Evolutionary conservation across 2,329 filamentous ascomycete genomes (phyloP), one percentile per base, ranked within the genome.

Genomic region (Zarea fungicola): DNA sequence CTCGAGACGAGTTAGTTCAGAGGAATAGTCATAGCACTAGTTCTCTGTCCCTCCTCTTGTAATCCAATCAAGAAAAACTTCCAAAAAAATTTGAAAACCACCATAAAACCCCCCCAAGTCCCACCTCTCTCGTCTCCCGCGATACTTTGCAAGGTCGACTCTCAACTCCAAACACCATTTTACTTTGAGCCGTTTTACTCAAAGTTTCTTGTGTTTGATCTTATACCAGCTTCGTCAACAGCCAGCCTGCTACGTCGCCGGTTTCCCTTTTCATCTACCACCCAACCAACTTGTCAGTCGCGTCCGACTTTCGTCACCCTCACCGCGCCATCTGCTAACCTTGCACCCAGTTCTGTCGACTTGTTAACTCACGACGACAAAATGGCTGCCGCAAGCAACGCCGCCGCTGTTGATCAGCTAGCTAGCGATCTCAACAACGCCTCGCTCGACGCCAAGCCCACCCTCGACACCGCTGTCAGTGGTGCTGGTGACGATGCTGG

Each of bases 401-500:
- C 74, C 63, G 72, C 73, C 70, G 79, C 80, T 81, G 81, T 85
- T 76, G 85, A 87, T 62, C 87, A 89, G 84, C 86, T 90, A 71
- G 81, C 84, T 74, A 76, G 81, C 72, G 87, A 93, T 66, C 84
- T 86, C 63, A 75, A 78, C 71, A 88, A 84, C 73, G 73, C 84
- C 65, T 78, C 80, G 68, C 76, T 89, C 67, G 83, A 87, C 65
- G 79, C 78, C 67, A 78, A 80, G 57, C 73, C 85, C 62, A 73
- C 80, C 67, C 76, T 91, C 75, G 87, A 92, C 75, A 91, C 89
- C 71, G 83, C 80, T 66, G 81, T 87, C 62, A 56, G 63, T 58
- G 45, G 36, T 26, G 36, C 45, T 21, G 67, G 70, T 62, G 68
- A 69, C 59, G 80, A 83, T 67, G 77, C 77, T 56, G 81, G 75